Base-by-base conservation (phyloP, 2,329 filamentous ascomycete genomes). In the Geosmithia putterillii region DNA sequence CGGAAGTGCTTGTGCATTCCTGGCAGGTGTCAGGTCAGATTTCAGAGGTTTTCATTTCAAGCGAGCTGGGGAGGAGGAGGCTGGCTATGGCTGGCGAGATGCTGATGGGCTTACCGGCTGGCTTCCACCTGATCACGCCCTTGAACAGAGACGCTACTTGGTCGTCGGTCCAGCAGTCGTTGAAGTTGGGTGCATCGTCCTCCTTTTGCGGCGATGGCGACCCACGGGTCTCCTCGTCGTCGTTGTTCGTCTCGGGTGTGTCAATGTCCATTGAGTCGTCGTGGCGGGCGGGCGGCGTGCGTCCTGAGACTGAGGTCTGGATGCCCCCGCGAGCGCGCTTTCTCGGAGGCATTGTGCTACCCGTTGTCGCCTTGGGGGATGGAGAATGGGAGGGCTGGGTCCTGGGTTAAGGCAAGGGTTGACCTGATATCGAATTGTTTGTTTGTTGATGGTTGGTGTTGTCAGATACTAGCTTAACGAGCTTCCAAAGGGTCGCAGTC, bases 1-100 rank as follows among this genome's bases (percentile, higher is more conserved):
- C 86, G 82, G 58, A 95, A 94, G 61, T 95, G 87, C 59, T 90
- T 94, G 66, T 95, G 88, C 73, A 95, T 85, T 47, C 88, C 86
- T 86, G 44, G 47, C 38, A 40, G 20, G n/a, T 12, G n/a, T 4
- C 14, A 38, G 3, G 19, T 21, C 8, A 15, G 17, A 21, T 8
- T 6, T 20, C 19, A 20, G n/a, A n/a, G n/a, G n/a, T n/a, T n/a
- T n/a, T n/a, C n/a, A n/a, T n/a, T n/a, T n/a, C n/a, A n/a, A n/a
- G n/a, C n/a, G n/a, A n/a, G n/a, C n/a, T 20, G n/a, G 15, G 19
- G 18, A 32, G 15, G 4, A 32, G 10, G 4, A 32, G 10, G 10
- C 28, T 9, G 15, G 10, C 10, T 32, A 14, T 12, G 10, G 28
- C 28, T 6, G 28, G 28, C 28, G 37, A 39, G 18, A 19, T 19